These are phyloP conservation scores for Colletotrichum phormii DNA, from an alignment of 2,329 filamentous ascomycete species.

Conservation along the genomic window DNA sequence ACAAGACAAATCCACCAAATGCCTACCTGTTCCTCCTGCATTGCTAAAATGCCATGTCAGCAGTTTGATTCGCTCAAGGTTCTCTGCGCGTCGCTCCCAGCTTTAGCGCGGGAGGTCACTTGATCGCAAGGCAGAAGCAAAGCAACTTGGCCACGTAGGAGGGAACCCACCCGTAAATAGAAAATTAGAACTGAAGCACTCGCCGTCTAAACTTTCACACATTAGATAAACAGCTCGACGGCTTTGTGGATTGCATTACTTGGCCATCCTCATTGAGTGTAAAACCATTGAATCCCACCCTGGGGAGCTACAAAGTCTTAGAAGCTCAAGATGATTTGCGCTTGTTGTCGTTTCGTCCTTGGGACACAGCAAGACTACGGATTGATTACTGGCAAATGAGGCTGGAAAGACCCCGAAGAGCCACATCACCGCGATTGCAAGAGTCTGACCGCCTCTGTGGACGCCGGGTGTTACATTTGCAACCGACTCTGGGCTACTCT, in stretches of 20 bases:
- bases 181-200: no score
- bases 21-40: background rate
- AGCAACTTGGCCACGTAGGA: background rate
- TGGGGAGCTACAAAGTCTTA: background rate
- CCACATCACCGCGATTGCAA: background rate
- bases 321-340: background rate
- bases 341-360: background rate
- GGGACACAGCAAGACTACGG: background rate
- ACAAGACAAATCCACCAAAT: background rate
- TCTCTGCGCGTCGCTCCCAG: no score
- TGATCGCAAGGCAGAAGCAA: background rate
- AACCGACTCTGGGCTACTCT: background rate
- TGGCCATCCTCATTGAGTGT: background rate
- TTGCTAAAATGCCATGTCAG: background rate
- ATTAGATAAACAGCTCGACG: no score
- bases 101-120: background rate
- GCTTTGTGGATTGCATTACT: background rate
- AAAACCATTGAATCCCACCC: no score
- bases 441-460: background rate
- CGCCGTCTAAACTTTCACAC: no score
- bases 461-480: background rate
- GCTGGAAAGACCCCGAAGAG: fast-evolving
- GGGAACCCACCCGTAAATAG: background rate
- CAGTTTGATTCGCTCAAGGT: background rate
- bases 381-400: background rate